Percentiles rank a stretch among this genome's conserved stretches.
These are phyloP conservation scores for Plantago elongata DNA, from an alignment of 257 asterid genomes.

Conservation along the genomic window DNA sequence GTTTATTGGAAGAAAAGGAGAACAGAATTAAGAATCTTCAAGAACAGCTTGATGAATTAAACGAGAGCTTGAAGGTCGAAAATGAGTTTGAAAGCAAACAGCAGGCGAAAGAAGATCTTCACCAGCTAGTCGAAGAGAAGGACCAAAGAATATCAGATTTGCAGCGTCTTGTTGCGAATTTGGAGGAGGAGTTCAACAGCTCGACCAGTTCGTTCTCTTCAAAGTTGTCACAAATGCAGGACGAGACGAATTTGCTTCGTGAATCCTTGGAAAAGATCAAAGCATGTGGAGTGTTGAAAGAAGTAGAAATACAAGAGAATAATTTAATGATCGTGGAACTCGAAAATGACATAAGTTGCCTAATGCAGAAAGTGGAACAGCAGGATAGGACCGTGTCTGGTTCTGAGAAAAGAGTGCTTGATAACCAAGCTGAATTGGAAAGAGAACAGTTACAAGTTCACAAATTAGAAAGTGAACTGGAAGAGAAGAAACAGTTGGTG, in stretches of 20 bases:
- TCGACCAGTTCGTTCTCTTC: constrained; percentile 55
- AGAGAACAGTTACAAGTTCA: constrained; percentile 28
- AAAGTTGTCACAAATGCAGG: constrained; percentile 51
- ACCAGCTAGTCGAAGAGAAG: constrained; percentile 59
- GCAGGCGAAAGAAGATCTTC: constrained; percentile 41
- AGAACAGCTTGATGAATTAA: constrained; percentile 40
- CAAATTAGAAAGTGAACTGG: constrained; percentile 19
- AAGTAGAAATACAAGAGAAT: constrained; percentile 54
- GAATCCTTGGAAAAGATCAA: constrained; percentile 59
- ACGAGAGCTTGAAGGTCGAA: constrained; percentile 22
- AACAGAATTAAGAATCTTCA: constrained; percentile 39
- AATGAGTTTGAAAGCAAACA: constrained; percentile 29
- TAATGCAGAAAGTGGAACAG: constrained; percentile 25
- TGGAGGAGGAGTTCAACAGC: constrained; percentile 70
- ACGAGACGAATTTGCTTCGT: constrained; percentile 38
- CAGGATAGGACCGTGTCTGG: constrained; percentile 21
- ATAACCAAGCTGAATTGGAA: constrained; percentile 27
- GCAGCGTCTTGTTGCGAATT: constrained; percentile 66
- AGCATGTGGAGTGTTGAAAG: constrained; percentile 40
- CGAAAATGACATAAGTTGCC: constrained; percentile 31
- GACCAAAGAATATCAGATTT: constrained; percentile 55
- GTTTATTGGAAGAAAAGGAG: constrained; percentile 52
- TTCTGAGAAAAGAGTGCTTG: constrained; percentile 23
- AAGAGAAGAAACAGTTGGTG: constrained; percentile 34
- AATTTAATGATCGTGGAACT: constrained; percentile 35